Percentiles rank a stretch among this genome's conserved stretches.
phyloP scores from a whole-genome alignment of 2,329 filamentous ascomycete genomes.

The Metarhizium anisopliae region DNA sequence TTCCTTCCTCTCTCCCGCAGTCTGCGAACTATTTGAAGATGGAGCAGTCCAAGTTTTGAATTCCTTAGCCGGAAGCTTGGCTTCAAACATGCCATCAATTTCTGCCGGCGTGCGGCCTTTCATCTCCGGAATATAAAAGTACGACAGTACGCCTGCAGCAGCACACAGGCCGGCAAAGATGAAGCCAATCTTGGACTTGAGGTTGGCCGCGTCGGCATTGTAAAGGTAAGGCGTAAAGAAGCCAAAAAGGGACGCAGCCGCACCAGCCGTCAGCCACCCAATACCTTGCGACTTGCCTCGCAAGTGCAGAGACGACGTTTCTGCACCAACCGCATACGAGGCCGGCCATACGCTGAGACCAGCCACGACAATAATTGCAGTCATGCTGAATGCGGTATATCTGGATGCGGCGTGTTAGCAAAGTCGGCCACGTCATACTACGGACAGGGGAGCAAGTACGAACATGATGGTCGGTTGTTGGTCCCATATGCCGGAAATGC shows the following conservation, averaged over 20 bases:
- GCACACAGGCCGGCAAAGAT: constrained; percentile 28
- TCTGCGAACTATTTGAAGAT: neutral
- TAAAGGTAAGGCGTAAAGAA: constrained; percentile 38
- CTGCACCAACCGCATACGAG: constrained; percentile 31
- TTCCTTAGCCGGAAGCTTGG: constrained; percentile 14
- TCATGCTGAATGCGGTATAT: constrained; percentile 25
- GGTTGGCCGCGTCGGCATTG: constrained; percentile 22
- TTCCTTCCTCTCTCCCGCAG: neutral
- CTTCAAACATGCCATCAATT: constrained; percentile 33
- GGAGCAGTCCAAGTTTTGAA: constrained; percentile 10
- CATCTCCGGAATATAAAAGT: constrained; percentile 42
- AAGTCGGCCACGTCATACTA: neutral
- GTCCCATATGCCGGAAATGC: constrained; percentile 34
- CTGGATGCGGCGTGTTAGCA: constrained; percentile 4
- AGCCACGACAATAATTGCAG: constrained; percentile 32
- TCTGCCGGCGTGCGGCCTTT: constrained; percentile 36
- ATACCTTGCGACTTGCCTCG: constrained; percentile 35
- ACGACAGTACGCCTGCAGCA: constrained; percentile 27
- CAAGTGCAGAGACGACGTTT: constrained; percentile 32
- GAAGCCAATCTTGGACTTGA: constrained; percentile 32
- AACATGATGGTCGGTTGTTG: constrained; percentile 23
- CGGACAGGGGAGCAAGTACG: constrained; percentile 8
- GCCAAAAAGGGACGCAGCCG: constrained; percentile 31
- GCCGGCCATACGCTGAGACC: constrained; percentile 34
- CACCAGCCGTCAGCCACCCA: constrained; percentile 31